Percentiles rank a stretch among this genome's conserved stretches.
phyloP scores from a whole-genome alignment of 2,329 filamentous ascomycete species.

The Colletotrichum musae region DNA sequence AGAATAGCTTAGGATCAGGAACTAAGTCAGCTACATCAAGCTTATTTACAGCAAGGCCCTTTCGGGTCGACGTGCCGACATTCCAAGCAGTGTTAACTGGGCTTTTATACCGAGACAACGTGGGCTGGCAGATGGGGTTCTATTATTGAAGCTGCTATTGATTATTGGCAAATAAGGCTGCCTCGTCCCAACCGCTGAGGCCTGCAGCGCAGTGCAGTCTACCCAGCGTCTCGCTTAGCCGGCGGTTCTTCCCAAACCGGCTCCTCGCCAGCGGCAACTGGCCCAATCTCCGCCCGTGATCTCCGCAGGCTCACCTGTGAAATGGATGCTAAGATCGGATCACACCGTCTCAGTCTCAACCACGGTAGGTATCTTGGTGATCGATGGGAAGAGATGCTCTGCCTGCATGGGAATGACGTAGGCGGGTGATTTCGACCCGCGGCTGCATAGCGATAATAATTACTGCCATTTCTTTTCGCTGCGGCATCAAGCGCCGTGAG shows the following conservation, averaged over 20 bases:
- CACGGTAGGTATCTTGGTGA: no score
- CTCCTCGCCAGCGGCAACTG: constrained; percentile 4
- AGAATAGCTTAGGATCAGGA: constrained; percentile 3
- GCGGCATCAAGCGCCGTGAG: constrained; percentile 22
- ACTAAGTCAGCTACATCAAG: constrained; percentile 25
- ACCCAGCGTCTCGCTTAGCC: not conserved
- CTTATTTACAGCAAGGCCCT: constrained; percentile 7
- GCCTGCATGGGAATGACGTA: constrained; percentile 13
- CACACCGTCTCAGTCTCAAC: not conserved
- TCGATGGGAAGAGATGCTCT: not conserved
- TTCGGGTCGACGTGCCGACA: constrained; percentile 16
- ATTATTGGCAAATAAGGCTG: not conserved
- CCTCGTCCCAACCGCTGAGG: not conserved
- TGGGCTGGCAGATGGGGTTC: constrained; percentile 1
- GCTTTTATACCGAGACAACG: not conserved
- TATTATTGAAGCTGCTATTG: not conserved
- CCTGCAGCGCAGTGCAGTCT: not conserved
- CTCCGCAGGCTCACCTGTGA: constrained; percentile 5
- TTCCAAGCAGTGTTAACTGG: not conserved
- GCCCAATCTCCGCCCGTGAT: constrained; percentile 21
- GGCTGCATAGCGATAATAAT: constrained; percentile 14
- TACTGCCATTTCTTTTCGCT: constrained; percentile 18
- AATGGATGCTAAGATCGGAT: not conserved
- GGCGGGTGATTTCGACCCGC: not conserved
- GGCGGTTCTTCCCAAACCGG: not conserved